phyloP scores from a whole-genome alignment of 1,284 basidiomycete genomes.

The Malassezia dermatis region DNA sequence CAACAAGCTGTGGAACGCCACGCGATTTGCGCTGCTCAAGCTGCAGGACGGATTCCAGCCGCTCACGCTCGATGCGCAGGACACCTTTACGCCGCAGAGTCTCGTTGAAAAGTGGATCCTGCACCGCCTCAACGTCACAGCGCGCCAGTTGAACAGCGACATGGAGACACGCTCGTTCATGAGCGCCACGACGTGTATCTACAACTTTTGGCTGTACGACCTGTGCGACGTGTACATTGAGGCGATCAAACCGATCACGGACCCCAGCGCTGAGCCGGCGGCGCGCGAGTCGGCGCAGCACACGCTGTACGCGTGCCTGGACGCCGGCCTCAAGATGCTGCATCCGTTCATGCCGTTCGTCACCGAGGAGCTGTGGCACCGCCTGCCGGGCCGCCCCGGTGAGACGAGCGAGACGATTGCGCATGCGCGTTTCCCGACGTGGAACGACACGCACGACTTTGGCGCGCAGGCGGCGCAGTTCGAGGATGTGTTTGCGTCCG shows the following conservation, averaged over 20 bases:
- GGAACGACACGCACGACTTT: slow-evolving; percentile 31
- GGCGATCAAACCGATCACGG: slow-evolving; percentile 82
- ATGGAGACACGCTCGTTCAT: slow-evolving; percentile 82
- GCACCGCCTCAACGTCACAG: slow-evolving; percentile 79
- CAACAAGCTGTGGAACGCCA: slow-evolving; percentile 99
- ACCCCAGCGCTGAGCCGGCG: slow-evolving; percentile 55
- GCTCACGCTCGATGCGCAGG: slow-evolving; percentile 49
- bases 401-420: slow-evolving; percentile 80
- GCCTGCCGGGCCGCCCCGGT: slow-evolving; percentile 70
- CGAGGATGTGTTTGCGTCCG: slow-evolving; percentile 70
- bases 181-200: slow-evolving; percentile 68
- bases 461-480: slow-evolving; percentile 51
- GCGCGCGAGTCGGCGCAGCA: slow-evolving; percentile 78
- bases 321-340: slow-evolving; percentile 74
- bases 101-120: slow-evolving; percentile 92
- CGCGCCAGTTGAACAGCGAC: slow-evolving; percentile 64
- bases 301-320: slow-evolving; percentile 88
- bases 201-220: slow-evolving; percentile 98
- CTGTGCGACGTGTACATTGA: slow-evolving; percentile 92
- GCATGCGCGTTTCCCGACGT: slow-evolving; percentile 69
- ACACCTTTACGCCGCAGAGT: slow-evolving; percentile 57
- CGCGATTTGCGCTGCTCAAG: slow-evolving; percentile 67
- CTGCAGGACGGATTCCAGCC: slow-evolving; percentile 43
- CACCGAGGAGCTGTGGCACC: slow-evolving; percentile 97
- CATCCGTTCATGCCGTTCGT: slow-evolving; percentile 99